These are phyloP conservation scores for Neohortaea acidophila DNA, from an alignment of 495 filamentous ascomycete species.

Conservation along the genomic window DNA sequence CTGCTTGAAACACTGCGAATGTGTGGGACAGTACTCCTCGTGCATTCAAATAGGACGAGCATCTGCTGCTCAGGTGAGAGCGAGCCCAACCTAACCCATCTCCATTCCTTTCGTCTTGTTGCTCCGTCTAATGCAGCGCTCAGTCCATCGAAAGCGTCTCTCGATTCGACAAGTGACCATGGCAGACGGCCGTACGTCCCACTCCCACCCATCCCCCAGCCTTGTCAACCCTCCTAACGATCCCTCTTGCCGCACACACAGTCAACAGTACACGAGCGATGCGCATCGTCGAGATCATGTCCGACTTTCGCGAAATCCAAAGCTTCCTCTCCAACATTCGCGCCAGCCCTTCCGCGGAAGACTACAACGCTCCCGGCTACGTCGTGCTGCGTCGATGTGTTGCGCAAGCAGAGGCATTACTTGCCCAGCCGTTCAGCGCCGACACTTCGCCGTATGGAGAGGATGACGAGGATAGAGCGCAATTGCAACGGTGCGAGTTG, in stretches of 20 bases:
- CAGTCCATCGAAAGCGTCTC: too few relatives aligned
- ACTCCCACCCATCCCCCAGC: background rate
- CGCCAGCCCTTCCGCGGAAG: constrained; percentile 42
- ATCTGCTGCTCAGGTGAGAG: too few relatives aligned
- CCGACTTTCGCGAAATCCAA: constrained; percentile 72
- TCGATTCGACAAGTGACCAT: too few relatives aligned
- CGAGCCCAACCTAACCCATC: too few relatives aligned
- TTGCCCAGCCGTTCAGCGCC: constrained; percentile 52
- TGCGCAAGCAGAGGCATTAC: constrained; percentile 56
- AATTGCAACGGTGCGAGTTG: constrained; percentile 51
- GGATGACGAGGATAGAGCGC: constrained; percentile 55
- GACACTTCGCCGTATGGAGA: constrained; percentile 37
- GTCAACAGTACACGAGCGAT: constrained; percentile 73
- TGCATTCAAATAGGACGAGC: too few relatives aligned
- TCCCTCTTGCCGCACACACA: too few relatives aligned
- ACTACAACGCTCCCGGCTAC: constrained; percentile 69
- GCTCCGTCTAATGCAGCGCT: too few relatives aligned
- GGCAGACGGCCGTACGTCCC: constrained; percentile 4
- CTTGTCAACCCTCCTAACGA: background rate
- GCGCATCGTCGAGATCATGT: constrained; percentile 69
- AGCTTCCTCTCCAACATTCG: constrained; percentile 61
- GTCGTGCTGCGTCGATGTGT: constrained; percentile 58
- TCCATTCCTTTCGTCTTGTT: too few relatives aligned
- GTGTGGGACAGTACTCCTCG: too few relatives aligned
- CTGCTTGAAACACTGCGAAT: too few relatives aligned